Evolutionary conservation across 2,329 filamentous ascomycete genomes (phyloP).

Genomic region (Myrmaecium sp.): DNA sequence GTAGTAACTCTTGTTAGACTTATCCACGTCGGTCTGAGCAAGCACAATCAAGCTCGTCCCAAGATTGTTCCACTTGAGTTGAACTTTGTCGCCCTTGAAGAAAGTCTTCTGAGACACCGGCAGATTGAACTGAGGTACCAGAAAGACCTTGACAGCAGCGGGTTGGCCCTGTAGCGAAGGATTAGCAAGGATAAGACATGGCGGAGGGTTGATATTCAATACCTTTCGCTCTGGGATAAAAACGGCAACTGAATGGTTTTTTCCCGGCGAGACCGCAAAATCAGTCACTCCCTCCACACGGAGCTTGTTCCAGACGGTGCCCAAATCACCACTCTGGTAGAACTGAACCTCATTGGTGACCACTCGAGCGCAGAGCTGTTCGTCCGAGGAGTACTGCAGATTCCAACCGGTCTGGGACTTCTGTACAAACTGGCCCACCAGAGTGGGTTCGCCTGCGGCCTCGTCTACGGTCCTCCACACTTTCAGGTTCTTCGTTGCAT

Average conservation of each 20-base stretch:
- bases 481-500: constrained; percentile 92
- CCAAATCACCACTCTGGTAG: constrained; percentile 73
- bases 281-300: constrained; percentile 77
- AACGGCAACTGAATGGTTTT: constrained; percentile 81
- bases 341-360: constrained; percentile 98
- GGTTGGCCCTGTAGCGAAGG: constrained; percentile 55
- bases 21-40: constrained; percentile 94
- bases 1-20: constrained; percentile 98
- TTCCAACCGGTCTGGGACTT: constrained; percentile 95
- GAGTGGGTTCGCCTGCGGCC: constrained; percentile 36
- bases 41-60: constrained; percentile 87
- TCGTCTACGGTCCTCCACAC: constrained; percentile 79
- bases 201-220: constrained; percentile 10
- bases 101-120: constrained; percentile 96
- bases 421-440: constrained; percentile 83
- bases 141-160: constrained; percentile 84
- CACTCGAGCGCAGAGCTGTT: constrained; percentile 78
- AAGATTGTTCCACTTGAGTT: constrained; percentile 91
- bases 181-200: constrained; percentile 7
- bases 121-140: constrained; percentile 67
- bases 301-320: constrained; percentile 87
- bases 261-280: constrained; percentile 78
- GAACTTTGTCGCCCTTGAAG: constrained; percentile 98
- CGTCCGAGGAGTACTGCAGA: constrained; percentile 87
- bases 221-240: constrained; percentile 95